Evolutionary conservation across 176 grass and related monocot species (phyloP).

Genomic region (Hsuehochloa calcarea): DNA sequence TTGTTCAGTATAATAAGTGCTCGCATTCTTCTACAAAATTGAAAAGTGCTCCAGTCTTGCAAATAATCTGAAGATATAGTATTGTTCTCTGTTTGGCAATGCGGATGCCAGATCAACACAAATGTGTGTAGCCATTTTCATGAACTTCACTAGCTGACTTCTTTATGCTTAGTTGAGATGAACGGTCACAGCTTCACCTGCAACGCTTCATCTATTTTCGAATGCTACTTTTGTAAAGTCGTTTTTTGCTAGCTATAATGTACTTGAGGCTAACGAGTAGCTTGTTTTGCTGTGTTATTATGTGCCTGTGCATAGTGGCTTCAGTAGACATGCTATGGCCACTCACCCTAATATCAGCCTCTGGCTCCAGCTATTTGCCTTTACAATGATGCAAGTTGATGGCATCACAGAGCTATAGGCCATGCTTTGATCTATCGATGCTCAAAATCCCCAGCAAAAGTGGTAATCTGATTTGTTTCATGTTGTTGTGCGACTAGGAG

Average conservation of each 20-base stretch:
- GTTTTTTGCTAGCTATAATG: background rate
- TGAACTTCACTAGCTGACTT: background rate
- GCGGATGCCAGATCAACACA: background rate
- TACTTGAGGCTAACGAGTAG: conserved; percentile 8
- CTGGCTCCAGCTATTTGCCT: background rate
- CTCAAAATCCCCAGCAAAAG: too few relatives aligned
- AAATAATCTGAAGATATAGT: background rate
- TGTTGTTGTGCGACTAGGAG: too few relatives aligned
- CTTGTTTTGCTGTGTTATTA: conserved; percentile 19
- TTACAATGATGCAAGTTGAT: conserved; percentile 13
- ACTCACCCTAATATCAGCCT: background rate
- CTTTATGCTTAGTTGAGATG: background rate
- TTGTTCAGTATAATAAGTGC: background rate
- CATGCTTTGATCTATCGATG: too few relatives aligned
- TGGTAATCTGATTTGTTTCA: too few relatives aligned
- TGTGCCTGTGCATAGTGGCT: conserved; percentile 7
- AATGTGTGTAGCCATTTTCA: background rate
- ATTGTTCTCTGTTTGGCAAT: background rate
- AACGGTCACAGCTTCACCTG: background rate
- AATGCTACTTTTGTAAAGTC: background rate
- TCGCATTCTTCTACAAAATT: background rate
- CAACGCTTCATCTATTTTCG: background rate
- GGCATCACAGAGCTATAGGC: background rate
- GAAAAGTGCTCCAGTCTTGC: background rate
- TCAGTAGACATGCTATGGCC: conserved; percentile 19